phyloP scores from a whole-genome alignment of 305 asterid species.

The Caryopteris hybrid region DNA sequence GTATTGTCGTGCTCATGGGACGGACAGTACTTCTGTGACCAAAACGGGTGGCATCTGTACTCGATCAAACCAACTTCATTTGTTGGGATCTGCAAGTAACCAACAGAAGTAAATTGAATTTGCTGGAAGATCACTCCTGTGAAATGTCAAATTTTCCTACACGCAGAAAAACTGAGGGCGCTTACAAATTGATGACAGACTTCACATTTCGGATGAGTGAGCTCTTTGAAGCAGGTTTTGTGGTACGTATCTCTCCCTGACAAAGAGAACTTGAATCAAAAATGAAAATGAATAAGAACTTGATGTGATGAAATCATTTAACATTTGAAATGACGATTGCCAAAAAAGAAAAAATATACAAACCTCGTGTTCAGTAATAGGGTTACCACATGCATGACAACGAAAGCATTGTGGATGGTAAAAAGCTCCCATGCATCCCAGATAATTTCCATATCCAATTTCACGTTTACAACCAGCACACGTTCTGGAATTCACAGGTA shows the following conservation, averaged over 20 bases:
- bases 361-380: slow-evolving; percentile 96
- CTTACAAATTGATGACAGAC: slow-evolving; percentile 92
- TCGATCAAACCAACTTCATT: slow-evolving; percentile 57
- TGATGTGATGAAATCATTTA: slow-evolving; percentile 14
- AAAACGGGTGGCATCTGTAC: slow-evolving; percentile 96
- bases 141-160: neutral
- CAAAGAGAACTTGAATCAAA: slow-evolving; percentile 82
- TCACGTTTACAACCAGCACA: slow-evolving; percentile 88
- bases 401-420: slow-evolving; percentile 95
- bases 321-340: too few relatives aligned
- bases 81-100: slow-evolving; percentile 67
- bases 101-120: neutral
- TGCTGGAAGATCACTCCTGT: neutral
- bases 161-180: slow-evolving; percentile 16
- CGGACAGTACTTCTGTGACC: slow-evolving; percentile 96
- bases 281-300: slow-evolving; percentile 47
- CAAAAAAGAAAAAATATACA: too few relatives aligned
- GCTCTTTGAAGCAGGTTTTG: slow-evolving; percentile 93
- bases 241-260: slow-evolving; percentile 85
- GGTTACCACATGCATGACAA: slow-evolving; percentile 70
- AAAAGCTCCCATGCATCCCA: slow-evolving; percentile 91
- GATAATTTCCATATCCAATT: slow-evolving; percentile 75
- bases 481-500: slow-evolving; percentile 39
- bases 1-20: slow-evolving; percentile 82
- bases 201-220: slow-evolving; percentile 96